Evolutionary conservation across 2,329 filamentous ascomycete species (phyloP).

Genomic region (Penicillium paneum): DNA sequence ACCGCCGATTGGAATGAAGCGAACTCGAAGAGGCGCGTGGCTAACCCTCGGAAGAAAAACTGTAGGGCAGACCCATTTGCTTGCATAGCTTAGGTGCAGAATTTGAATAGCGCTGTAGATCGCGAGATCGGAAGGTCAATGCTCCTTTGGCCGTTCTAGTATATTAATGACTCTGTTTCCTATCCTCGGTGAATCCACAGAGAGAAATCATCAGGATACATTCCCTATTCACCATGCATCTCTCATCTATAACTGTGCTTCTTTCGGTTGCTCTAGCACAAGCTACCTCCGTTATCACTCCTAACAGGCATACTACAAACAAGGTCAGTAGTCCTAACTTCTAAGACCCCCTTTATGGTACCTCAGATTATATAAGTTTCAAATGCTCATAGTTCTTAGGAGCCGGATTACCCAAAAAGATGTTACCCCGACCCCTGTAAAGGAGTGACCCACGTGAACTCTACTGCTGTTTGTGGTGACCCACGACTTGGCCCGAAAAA

Average conservation of each 20-base stretch:
- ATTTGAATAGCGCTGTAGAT: background rate
- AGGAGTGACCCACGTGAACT: constrained; percentile 10
- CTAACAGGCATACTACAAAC: background rate
- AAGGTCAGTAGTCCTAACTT: background rate
- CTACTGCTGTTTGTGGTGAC: constrained; percentile 18
- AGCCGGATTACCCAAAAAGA: constrained; percentile 10
- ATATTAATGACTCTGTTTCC: background rate
- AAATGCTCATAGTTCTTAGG: constrained; percentile 1
- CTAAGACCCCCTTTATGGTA: background rate
- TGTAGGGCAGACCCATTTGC: constrained; percentile 7
- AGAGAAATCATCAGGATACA: too few relatives aligned
- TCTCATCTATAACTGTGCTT: background rate
- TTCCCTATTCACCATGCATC: background rate
- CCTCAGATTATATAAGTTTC: background rate
- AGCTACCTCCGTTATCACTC: background rate
- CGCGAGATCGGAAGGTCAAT: background rate
- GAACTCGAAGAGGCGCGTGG: constrained; percentile 32
- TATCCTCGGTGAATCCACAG: too few relatives aligned
- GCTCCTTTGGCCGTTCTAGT: background rate
- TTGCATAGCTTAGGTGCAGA: background rate
- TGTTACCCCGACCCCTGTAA: constrained; percentile 11
- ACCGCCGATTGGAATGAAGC: constrained; percentile 28
- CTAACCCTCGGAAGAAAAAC: constrained; percentile 23
- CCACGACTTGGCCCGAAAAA: constrained; percentile 17
- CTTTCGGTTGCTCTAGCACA: background rate